A percentile compares a stretch with the other conserved stretches of the same genome.
Conservation (phyloP, 306 rosid genomes). For the Dicorynia guianensis region DNA sequence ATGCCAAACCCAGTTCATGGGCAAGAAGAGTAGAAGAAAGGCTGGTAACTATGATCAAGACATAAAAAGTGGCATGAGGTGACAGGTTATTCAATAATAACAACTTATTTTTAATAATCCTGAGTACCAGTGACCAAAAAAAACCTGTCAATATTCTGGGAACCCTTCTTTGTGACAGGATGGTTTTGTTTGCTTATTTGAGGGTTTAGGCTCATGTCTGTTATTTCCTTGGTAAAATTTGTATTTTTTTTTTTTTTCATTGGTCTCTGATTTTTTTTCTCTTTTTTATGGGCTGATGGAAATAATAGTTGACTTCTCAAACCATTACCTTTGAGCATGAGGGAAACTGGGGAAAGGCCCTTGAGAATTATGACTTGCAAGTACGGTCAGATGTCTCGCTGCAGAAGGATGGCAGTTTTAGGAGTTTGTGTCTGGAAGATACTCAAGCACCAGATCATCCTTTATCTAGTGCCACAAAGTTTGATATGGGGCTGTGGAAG, state of each 20-base stretch:
- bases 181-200: conserved; percentile 24
- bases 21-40: too few species aligned
- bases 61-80: conserved; percentile 5
- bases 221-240: conserved; percentile 19
- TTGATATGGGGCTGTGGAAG: conserved; percentile 61
- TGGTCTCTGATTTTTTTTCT: conserved; percentile 17
- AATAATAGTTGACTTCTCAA: conserved; percentile 78
- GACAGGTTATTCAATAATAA: not conserved
- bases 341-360: conserved; percentile 99
- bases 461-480: conserved; percentile 46
- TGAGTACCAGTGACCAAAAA: not conserved
- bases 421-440: conserved; percentile 49
- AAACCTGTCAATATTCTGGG: not conserved
- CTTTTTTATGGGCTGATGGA: conserved; percentile 49
- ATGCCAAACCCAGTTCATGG: too few species aligned
- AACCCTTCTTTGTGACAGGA: conserved; percentile 4
- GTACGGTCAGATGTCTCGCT: conserved; percentile 65
- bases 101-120: not conserved
- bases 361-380: conserved; percentile 91
- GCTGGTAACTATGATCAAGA: too few species aligned
- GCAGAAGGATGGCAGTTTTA: conserved; percentile 50
- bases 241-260: not conserved
- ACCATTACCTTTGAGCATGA: conserved; percentile 86
- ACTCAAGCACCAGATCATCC: conserved; percentile 48
- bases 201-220: conserved; percentile 5